Evolutionary conservation across 495 filamentous ascomycete genomes (phyloP), one percentile per base, ranked within the genome.

Genomic region (Aspergillus hancockii): DNA sequence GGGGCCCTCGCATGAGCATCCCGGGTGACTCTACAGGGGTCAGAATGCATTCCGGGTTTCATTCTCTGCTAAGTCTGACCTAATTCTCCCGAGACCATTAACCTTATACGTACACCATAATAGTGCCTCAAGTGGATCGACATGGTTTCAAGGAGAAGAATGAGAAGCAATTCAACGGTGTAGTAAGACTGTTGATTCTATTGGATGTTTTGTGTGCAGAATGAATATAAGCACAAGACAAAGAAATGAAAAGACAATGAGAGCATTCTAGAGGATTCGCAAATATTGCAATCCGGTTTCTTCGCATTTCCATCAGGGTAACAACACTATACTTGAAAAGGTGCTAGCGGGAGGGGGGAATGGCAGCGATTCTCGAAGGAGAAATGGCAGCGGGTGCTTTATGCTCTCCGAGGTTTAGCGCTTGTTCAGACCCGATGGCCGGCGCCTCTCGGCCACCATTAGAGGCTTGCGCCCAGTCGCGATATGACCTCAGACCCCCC

Each of bases 401-500:
- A 14, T 5, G 21, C 53, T 57, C 28, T 52, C n/a, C 54, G 57
- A 55, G 59, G 59, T 18, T 52, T 63, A 55, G 54, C 21, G 36
- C 46, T 23, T 57, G 61, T 34, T 49, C 40, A 59, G 61, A 46
- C 61, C 61, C 57, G 56, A 56, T 46, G 46, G 36, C 57, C 57
- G 52, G 51, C 61, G 61, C 41, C 51, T 55, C 22, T 55, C 58
- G 49, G 54, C 54, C 19, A 32, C 36, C 14, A 52, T 41, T 30
- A 38, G 45, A 36, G 43, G 54, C 21, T 40, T 43, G 8, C n/a
- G 30, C 63, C 57, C 22, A 10, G 59, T 64, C 49, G 55, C 56
- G 56, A 58, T 54, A 67, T 67, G 64, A 67, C 61, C 64, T 62
- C 64, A 64, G 59, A 43, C 58, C 63, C 54, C 32, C 59, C 40